Evolutionary conservation across 2,329 filamentous ascomycete species (phyloP), one percentile per base, ranked within the genome.

Genomic region (Fusarium xylarioides): DNA sequence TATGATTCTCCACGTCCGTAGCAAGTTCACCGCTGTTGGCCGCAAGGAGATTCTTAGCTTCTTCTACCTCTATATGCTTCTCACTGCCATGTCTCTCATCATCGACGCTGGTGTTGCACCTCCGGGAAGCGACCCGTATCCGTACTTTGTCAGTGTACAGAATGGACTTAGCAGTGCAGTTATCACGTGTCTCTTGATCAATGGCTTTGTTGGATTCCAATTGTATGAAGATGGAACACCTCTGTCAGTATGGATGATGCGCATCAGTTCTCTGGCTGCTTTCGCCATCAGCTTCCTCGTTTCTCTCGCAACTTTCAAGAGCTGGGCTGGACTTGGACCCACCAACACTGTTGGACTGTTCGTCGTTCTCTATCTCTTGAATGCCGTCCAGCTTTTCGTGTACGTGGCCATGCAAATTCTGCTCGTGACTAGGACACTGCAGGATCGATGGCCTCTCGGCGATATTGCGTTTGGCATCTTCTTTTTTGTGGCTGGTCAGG

Each of bases 151-250:
- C 73, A 93, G 95, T 16, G 90, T 92, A 11, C 96, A 99, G 79
- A 92, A 92, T 71, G 96, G 95, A 19, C 86, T 99, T 59, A 86
- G 91, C 28, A 97, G 94, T 40, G 94, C 96, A 2, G 88, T 97
- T 34, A 92, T 96, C 80, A 95, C 94, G 32, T 97, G 93, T 81
- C 86, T 99, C 63, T 86, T 98, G 77, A 95, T 99, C 86, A 98
- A 98, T 82, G 96, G 96, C 47, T 99, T 99, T 79, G 95, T 99
- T 60, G 96, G 96, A 38, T 99, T 99, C 83, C 96, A 98, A 83
- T 87, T 99, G 18, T 99, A 99, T 82, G 96, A 99, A 83, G 96
- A 99, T 79, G 96, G 96, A 56, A 99, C 96, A 4, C 92, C 92
- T 4, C 86, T 98, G 44, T 98, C 95, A 0, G 91, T 99, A 47